Evolutionary conservation across 1,139 yeast species (phyloP), one percentile per base, ranked within the genome.

Genomic region (Citeromyces siamensis): DNA sequence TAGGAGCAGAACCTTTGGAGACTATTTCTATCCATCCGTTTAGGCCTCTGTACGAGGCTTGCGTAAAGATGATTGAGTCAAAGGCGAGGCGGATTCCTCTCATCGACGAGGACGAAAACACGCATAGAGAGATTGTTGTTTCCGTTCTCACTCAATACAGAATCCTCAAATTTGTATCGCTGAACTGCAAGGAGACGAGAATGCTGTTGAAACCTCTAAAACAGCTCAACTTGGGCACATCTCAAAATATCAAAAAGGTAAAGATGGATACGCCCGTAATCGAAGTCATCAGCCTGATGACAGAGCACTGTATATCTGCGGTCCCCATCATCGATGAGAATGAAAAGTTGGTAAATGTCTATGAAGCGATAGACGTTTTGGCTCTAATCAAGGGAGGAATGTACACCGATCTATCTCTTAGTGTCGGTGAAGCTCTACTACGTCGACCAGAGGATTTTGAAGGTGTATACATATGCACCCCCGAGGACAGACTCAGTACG

Each of bases 391-490:
- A 88, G 56, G 95, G 96, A 32, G 97, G 97, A 2, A 79, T 85
- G 52, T 86, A 88, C 52, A 84, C 88, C 31, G 98, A 90, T 56
- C 64, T 90, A 45, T 83, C 88, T 34, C 64, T 93, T 46, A 81
- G 93, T 41, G 96, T 93, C 7, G 99, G 98, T 3, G 97, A 90
- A 55, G 98, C 98, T 0, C 66, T 93, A 40, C 75, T 90, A 74
- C 74, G 95, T 56, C 73, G 98, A 52, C 80, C 95, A 6, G 96
- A 88, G 48, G 97, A 90, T 55, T 93, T 90, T 52, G 98, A 90
- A 57, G 98, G 99, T 41, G 98, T 93, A 12, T 88, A 88, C 58
- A 90, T 97, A 0, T 93, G 98, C 59, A 86, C 97, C 0, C 67
- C 77, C 45, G 71, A 77, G 46, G 99, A 93, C 56, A 70, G 93